Evolutionary conservation across 192 early-diverging fungal genomes (phyloP), one percentile per base, ranked within the genome.

Genomic region (Dissophora ornata): DNA sequence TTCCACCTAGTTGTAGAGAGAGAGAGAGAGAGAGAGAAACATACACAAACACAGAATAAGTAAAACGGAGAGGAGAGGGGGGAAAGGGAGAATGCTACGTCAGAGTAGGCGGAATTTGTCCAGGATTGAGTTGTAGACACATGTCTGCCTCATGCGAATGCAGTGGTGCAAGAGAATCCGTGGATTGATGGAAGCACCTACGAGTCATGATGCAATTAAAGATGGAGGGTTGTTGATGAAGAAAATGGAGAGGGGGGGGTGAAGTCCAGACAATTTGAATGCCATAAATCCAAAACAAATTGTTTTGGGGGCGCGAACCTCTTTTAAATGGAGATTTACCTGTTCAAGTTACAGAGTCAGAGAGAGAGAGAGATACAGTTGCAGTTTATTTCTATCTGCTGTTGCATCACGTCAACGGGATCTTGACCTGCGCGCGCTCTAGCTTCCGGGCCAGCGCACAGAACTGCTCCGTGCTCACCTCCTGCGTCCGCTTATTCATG

Each of bases 391-490:
- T n/a, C n/a, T n/a, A n/a, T n/a, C n/a, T n/a, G n/a, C n/a, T n/a
- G n/a, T n/a, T n/a, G n/a, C n/a, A n/a, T 44, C 44, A 77, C 5
- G 73, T 77, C 30, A 67, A 45, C 26, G 73, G 73, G 26, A 77
- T 77, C 45, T 77, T 77, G 56, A 75, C 29, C 52, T 75, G 53
- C 69, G 61, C 51, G 54, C 79, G 62, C 81, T 86, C 44, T 79
- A 86, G 57, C 22, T 67, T 47, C 25, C 78, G 69, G 2, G 92
- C 89, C 26, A 91, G 44, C 11, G 71, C 40, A 57, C 89, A 89
- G 50, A 88, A 90, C 46, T 86, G 69, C 32, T 84, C 84, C 4
- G 86, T 90, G 2, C 86, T 64, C 42, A 94, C 80, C 32, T 91
- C 87, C 54, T 90, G 82, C 8, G 90, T 84, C 21, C 92, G 81